Evolutionary conservation across 148 eudicot genomes (phyloP).

Genomic region (Dianthus caryophyllus): DNA sequence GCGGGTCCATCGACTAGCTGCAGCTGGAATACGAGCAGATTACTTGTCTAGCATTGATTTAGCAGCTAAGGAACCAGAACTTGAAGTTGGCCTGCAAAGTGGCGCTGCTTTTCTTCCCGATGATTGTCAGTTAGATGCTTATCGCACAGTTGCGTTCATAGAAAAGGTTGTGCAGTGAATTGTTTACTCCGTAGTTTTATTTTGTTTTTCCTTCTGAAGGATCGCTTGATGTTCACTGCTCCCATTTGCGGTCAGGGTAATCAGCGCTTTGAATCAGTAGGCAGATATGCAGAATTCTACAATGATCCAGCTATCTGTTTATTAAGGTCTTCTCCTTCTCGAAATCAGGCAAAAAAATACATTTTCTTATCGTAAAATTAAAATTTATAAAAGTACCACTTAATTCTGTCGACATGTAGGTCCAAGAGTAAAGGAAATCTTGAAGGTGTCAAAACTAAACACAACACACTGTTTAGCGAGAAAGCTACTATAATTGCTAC

Average conservation of each 20-base stretch:
- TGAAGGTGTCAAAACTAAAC: constrained; percentile 66
- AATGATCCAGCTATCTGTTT: constrained; percentile 67
- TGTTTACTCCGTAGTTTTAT: constrained; percentile 1
- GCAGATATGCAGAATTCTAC: constrained; percentile 82
- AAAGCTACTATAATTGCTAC: constrained; percentile 79
- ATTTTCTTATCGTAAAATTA: neutral
- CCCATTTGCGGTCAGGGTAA: constrained; percentile 45
- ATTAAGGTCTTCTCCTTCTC: constrained; percentile 41
- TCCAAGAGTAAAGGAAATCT: constrained; percentile 49
- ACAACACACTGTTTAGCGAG: constrained; percentile 45
- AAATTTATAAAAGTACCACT: neutral
- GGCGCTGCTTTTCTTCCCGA: constrained; percentile 77
- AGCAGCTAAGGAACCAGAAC: constrained; percentile 59
- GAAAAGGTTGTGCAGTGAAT: constrained; percentile 48
- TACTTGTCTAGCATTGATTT: constrained; percentile 54
- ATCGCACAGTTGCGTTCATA: constrained; percentile 57
- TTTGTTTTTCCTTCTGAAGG: neutral
- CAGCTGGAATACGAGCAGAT: constrained; percentile 65
- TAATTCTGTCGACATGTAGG: constrained; percentile 31
- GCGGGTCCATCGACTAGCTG: constrained; percentile 46
- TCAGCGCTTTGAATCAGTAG: constrained; percentile 55
- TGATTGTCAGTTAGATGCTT: constrained; percentile 78
- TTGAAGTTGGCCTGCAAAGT: constrained; percentile 47
- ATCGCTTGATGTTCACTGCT: neutral
- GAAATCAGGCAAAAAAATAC: neutral